A percentile compares a stretch with the other conserved stretches of the same genome.
Evolutionary conservation across 2,329 filamentous ascomycete genomes (phyloP).

Genomic region (Microsporum canis): DNA sequence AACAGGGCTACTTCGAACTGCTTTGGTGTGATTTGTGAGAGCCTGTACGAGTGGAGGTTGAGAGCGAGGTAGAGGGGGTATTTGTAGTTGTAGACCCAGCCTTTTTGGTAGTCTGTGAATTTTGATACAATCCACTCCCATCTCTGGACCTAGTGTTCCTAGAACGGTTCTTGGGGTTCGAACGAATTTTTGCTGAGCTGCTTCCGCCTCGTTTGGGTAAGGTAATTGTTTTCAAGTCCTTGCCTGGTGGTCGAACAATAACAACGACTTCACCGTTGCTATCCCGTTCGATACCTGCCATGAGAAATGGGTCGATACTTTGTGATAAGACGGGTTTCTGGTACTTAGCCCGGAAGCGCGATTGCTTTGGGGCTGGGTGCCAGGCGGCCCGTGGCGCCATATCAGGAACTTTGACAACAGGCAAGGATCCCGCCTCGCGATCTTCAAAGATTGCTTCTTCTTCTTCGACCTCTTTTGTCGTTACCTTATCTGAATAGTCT

Average conservation of each 20-base stretch:
- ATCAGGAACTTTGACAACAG: conserved; percentile 55
- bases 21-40: conserved; percentile 6
- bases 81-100: conserved; percentile 6
- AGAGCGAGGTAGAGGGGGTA: not conserved
- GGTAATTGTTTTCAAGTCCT: conserved; percentile 31
- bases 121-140: conserved; percentile 34
- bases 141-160: conserved; percentile 26
- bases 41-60: not conserved
- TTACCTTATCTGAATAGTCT: conserved; percentile 36
- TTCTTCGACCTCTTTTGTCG: conserved; percentile 60
- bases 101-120: conserved; percentile 11
- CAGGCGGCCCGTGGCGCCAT: conserved; percentile 52
- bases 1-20: not conserved
- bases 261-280: conserved; percentile 28
- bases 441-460: conserved; percentile 73
- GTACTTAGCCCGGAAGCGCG: conserved; percentile 34
- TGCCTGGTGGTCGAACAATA: conserved; percentile 39
- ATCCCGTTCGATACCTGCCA: conserved; percentile 31
- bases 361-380: conserved; percentile 41
- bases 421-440: conserved; percentile 68
- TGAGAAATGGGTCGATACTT: conserved; percentile 35
- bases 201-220: conserved; percentile 26
- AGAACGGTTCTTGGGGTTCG: conserved; percentile 19
- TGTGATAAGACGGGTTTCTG: conserved; percentile 45
- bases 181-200: conserved; percentile 20